Conservation (phyloP, 768 basidiomycete species). For the Rhodosporidiobolus odoratus region DNA sequence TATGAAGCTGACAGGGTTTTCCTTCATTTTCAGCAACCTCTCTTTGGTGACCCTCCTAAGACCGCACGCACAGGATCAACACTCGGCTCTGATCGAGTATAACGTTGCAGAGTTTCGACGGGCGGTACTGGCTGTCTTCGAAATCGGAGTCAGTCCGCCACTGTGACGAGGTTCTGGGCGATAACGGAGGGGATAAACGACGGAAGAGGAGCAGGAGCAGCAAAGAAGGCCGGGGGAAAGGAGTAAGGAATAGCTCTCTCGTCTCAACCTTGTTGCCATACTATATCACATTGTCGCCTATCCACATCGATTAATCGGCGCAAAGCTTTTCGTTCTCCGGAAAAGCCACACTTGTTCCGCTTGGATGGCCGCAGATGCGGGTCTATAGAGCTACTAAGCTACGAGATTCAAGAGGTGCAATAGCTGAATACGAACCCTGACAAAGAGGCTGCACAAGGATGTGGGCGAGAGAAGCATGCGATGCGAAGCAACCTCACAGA, state of each 20-base stretch:
- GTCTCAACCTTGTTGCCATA: not conserved
- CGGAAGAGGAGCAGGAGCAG: not conserved
- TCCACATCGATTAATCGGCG: too few relatives aligned
- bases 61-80: constrained; percentile 64
- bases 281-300: too few relatives aligned
- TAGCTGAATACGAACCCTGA: too few relatives aligned
- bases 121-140: constrained; percentile 77
- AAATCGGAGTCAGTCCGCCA: constrained; percentile 53
- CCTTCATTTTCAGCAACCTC: constrained; percentile 37
- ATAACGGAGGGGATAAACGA: not conserved
- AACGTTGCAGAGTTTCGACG: constrained; percentile 77
- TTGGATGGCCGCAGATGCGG: too few relatives aligned
- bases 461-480: too few relatives aligned
- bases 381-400: too few relatives aligned
- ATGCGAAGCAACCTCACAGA: too few relatives aligned
- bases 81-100: constrained; percentile 73
- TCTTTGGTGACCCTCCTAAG: constrained; percentile 61
- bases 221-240: not conserved
- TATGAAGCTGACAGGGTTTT: not conserved
- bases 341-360: too few relatives aligned
- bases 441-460: too few relatives aligned
- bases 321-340: too few relatives aligned
- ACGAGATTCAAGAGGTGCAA: too few relatives aligned
- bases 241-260: not conserved
- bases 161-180: not conserved